Evolutionary conservation across 306 rosid genomes (phyloP).

Genomic region (Hippophae tibetana): DNA sequence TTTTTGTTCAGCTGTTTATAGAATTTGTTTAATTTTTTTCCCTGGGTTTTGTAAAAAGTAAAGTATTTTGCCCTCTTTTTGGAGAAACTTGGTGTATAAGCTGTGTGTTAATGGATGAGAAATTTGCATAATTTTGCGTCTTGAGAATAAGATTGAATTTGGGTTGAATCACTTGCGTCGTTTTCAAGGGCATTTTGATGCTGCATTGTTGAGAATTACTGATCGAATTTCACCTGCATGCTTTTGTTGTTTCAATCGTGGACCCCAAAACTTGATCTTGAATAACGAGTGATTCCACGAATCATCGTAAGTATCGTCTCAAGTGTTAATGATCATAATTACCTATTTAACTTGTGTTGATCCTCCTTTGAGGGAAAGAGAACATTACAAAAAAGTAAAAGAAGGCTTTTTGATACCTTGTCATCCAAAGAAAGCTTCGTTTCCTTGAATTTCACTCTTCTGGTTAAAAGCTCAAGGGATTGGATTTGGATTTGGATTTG

Average conservation of each 20-base stretch:
- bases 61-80: conserved; percentile 6
- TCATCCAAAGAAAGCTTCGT: conserved; percentile 45
- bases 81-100: not conserved
- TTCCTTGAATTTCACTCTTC: conserved; percentile 32
- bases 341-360: conserved; percentile 15
- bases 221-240: conserved; percentile 13
- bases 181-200: conserved; percentile 16
- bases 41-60: conserved; percentile 14
- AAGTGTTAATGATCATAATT: conserved; percentile 19
- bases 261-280: conserved; percentile 3
- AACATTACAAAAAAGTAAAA: not conserved
- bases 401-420: conserved; percentile 56
- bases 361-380: no score
- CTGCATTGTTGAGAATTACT: conserved; percentile 17
- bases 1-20: conserved; percentile 20
- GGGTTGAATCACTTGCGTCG: conserved; percentile 11
- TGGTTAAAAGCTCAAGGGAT: conserved; percentile 28
- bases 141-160: not conserved
- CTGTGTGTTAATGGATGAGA: no score
- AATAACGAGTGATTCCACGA: conserved; percentile 16
- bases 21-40: conserved; percentile 9
- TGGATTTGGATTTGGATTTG: conserved; percentile 23
- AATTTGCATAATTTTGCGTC: no score
- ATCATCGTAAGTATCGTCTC: conserved; percentile 22
- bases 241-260: conserved; percentile 24